phyloP scores from a whole-genome alignment of 2,329 filamentous ascomycete genomes.

The Sphaerulina musiva region DNA sequence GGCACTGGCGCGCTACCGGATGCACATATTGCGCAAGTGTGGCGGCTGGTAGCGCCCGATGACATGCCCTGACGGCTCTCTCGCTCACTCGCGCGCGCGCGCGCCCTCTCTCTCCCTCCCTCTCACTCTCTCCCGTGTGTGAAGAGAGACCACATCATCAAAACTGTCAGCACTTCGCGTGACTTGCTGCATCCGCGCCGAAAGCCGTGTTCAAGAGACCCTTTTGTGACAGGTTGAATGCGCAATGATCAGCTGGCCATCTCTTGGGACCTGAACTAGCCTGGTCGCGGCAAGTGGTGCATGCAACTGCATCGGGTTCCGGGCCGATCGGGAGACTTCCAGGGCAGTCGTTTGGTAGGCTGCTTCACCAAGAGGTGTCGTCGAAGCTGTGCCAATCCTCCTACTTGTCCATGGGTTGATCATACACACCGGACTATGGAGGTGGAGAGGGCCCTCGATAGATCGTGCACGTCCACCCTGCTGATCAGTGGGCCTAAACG shows the following conservation, averaged over 20 bases:
- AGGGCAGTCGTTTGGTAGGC: conserved; percentile 29
- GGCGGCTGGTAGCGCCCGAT: conserved; percentile 19
- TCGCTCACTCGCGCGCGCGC: too few species aligned
- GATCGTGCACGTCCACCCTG: conserved; percentile 22
- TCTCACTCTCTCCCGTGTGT: not conserved
- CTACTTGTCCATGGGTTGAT: conserved; percentile 27
- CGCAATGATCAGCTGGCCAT: conserved; percentile 17
- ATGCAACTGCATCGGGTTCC: conserved; percentile 24
- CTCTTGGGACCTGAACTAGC: conserved; percentile 24
- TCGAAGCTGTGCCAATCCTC: conserved; percentile 26
- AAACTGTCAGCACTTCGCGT: conserved; percentile 31
- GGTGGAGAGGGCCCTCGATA: conserved; percentile 23
- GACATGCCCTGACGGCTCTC: conserved; percentile 1
- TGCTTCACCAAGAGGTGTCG: conserved; percentile 12
- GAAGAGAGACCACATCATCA: conserved; percentile 9
- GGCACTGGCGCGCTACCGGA: conserved; percentile 17
- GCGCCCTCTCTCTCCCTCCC: too few species aligned
- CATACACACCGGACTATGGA: conserved; percentile 27
- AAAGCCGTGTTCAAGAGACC: conserved; percentile 15
- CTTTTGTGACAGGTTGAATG: conserved; percentile 30
- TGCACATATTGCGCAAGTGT: conserved; percentile 29
- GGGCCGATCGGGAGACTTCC: conserved; percentile 30
- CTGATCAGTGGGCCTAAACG: conserved; percentile 21
- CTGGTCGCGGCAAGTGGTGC: conserved; percentile 24
- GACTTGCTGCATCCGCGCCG: conserved; percentile 24